Evolutionary conservation across 805 yeast species (phyloP).

Genomic region (Jamesozyma jinghongensis): DNA sequence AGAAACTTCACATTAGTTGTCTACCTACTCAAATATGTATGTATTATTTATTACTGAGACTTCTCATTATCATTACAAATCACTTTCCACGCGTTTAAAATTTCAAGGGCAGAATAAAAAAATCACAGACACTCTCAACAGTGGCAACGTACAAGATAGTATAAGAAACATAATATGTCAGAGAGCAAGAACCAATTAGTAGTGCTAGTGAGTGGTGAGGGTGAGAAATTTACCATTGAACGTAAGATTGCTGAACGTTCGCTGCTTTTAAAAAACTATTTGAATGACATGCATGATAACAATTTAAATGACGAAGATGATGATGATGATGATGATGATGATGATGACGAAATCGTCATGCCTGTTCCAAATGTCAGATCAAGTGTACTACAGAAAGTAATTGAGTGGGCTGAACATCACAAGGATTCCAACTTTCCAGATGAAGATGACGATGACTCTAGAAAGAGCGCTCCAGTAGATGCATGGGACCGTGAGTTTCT

Average conservation of each 20-base stretch:
- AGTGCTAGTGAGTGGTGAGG: constrained; percentile 67
- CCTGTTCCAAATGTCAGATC: constrained; percentile 89
- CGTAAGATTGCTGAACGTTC: constrained; percentile 81
- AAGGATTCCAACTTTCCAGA: constrained; percentile 69
- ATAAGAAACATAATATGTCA: constrained; percentile 3
- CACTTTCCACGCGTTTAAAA: background rate
- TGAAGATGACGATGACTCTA: constrained; percentile 75
- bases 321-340: constrained; percentile 34
- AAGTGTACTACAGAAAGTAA: constrained; percentile 77
- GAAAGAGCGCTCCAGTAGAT: constrained; percentile 83
- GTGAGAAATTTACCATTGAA: constrained; percentile 69
- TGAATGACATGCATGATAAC: constrained; percentile 57
- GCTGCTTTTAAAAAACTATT: constrained; percentile 74
- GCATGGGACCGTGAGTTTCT: constrained; percentile 94
- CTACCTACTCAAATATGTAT: too few relatives aligned
- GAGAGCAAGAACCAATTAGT: constrained; percentile 24
- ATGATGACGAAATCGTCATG: constrained; percentile 61
- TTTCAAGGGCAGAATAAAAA: background rate
- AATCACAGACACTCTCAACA: background rate
- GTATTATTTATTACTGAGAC: too few relatives aligned
- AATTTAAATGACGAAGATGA: constrained; percentile 35
- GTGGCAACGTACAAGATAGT: too few relatives aligned
- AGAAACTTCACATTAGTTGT: too few relatives aligned
- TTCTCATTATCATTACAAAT: too few relatives aligned
- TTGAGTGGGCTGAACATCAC: constrained; percentile 96